These are phyloP conservation scores for Adansonia rubrostipa DNA, from an alignment of 441 rosid species.

Conservation along the genomic window DNA sequence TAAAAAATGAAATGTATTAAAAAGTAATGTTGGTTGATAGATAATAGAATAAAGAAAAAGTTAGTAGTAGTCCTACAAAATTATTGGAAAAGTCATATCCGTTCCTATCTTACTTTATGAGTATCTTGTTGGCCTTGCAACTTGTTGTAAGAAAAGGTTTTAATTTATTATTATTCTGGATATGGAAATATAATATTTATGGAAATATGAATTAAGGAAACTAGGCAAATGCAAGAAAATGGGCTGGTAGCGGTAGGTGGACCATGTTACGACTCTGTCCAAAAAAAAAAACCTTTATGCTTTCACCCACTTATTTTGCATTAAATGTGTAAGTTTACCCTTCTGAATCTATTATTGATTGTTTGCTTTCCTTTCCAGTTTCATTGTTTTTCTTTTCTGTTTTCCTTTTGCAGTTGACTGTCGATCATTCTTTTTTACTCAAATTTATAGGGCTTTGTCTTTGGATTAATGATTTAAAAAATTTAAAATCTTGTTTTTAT, in stretches of 20 bases:
- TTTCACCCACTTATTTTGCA: slow-evolving; percentile 21
- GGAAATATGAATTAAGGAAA: slow-evolving; percentile 8
- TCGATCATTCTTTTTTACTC: too few relatives aligned
- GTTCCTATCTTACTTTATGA: background rate
- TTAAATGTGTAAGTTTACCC: background rate
- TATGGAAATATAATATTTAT: too few relatives aligned
- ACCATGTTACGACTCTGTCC: background rate
- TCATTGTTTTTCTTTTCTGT: background rate
- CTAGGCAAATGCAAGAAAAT: slow-evolving; percentile 4
- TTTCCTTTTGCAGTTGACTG: background rate
- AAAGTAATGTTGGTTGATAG: background rate
- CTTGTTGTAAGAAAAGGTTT: background rate
- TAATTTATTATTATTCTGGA: background rate
- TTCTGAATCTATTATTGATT: background rate
- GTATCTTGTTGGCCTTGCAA: slow-evolving; percentile 17
- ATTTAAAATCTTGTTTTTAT: too few relatives aligned
- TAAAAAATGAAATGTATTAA: background rate
- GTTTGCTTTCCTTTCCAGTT: too few relatives aligned
- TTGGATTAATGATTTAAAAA: too few relatives aligned
- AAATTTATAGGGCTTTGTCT: background rate
- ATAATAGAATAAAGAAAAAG: background rate
- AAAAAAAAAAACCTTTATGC: background rate
- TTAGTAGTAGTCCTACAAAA: background rate
- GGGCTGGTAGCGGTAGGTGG: slow-evolving; percentile 10
- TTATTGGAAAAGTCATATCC: background rate